Evolutionary conservation across 768 basidiomycete species (phyloP).

Genomic region (Lactarius tabidus): DNA sequence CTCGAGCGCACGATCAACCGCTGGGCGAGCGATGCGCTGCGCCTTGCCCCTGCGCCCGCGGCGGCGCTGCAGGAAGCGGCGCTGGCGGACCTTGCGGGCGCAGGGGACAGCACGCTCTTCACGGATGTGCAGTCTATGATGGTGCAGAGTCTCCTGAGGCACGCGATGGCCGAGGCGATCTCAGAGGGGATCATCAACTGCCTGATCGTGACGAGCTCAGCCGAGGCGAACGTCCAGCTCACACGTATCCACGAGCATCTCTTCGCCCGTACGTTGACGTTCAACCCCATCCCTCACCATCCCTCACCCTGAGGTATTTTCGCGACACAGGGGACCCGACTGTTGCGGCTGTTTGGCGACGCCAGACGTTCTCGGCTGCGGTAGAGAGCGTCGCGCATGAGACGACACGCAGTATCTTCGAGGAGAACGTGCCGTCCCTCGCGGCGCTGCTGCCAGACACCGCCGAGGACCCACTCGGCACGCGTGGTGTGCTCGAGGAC

Average conservation of each 20-base stretch:
- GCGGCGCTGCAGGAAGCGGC: conserved; percentile 54
- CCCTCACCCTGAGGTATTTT: no score
- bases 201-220: conserved; percentile 80
- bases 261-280: conserved; percentile 58
- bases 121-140: conserved; percentile 52
- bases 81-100: conserved; percentile 53
- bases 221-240: conserved; percentile 78
- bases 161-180: conserved; percentile 73
- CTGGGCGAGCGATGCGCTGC: conserved; percentile 77
- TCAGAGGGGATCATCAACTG: conserved; percentile 81
- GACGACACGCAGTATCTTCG: conserved; percentile 61
- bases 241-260: conserved; percentile 87
- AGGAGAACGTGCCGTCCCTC: conserved; percentile 68
- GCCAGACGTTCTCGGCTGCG: conserved; percentile 85
- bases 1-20: conserved; percentile 82
- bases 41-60: conserved; percentile 50
- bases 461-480: conserved; percentile 34
- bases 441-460: conserved; percentile 42
- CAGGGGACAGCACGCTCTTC: conserved; percentile 37
- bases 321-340: conserved; percentile 64
- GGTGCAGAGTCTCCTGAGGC: conserved; percentile 74
- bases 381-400: conserved; percentile 72
- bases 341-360: conserved; percentile 86
- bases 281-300: no score
- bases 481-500: conserved; percentile 59